These are phyloP conservation scores for Melanomma pulvis-pyrius DNA, from an alignment of 495 filamentous ascomycete genomes.

Conservation along the genomic window DNA sequence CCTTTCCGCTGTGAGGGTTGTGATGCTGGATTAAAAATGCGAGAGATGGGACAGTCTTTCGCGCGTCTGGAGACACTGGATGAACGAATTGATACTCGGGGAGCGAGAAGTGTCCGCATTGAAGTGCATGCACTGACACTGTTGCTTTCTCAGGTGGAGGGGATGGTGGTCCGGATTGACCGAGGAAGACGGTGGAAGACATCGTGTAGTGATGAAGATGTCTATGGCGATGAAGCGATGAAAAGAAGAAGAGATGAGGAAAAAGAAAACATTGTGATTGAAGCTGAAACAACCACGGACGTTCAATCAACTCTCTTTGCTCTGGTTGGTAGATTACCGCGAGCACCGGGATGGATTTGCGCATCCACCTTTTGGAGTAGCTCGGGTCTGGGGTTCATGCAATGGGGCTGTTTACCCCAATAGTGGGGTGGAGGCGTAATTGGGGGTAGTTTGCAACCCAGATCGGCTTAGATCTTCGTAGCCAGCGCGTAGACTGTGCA, in stretches of 20 bases:
- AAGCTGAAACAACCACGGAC: not conserved
- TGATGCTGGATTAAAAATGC: slow-evolving; percentile 49
- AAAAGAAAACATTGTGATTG: not conserved
- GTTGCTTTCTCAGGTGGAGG: slow-evolving; percentile 25
- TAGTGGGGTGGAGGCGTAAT: slow-evolving; percentile 9
- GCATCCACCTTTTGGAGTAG: slow-evolving; percentile 8
- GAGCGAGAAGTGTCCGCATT: slow-evolving; percentile 44
- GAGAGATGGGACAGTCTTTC: slow-evolving; percentile 42
- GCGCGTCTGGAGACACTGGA: slow-evolving; percentile 33
- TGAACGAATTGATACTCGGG: slow-evolving; percentile 49
- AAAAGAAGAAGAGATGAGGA: not conserved
- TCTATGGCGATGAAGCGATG: not conserved
- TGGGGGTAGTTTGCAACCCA: not conserved
- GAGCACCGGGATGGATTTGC: slow-evolving; percentile 3
- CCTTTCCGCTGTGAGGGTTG: slow-evolving; percentile 18
- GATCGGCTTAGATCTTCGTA: not conserved
- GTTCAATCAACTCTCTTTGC: not conserved
- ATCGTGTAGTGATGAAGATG: not conserved
- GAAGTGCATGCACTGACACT: slow-evolving; percentile 25
- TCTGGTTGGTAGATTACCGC: not conserved
- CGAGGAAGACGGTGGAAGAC: slow-evolving; percentile 10
- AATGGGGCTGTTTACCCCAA: not conserved
- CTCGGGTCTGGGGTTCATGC: not conserved
- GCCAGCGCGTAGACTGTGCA: not conserved
- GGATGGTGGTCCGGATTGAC: slow-evolving; percentile 21